A percentile compares a stretch with the other conserved stretches of the same genome.
Evolutionary conservation across 306 rosid genomes (phyloP).

Genomic region (Sechiopsis laciniata): DNA sequence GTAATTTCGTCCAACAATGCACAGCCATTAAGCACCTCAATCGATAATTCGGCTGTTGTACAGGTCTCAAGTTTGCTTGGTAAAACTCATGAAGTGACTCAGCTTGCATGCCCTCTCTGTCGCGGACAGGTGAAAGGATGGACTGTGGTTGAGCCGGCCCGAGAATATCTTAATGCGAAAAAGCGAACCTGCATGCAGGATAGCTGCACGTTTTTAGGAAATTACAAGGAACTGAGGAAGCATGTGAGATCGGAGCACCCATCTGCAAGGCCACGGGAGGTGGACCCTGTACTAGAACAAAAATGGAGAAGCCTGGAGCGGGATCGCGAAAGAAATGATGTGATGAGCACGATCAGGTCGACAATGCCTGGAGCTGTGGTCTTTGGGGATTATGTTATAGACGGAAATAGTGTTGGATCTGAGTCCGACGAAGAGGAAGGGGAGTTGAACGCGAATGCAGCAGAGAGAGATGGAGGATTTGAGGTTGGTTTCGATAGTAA

Average conservation of each 20-base stretch:
- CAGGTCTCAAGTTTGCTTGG: constrained; percentile 37
- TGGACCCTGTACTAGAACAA: constrained; percentile 78
- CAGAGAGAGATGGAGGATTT: constrained; percentile 53
- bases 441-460: constrained; percentile 37
- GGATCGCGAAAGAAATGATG: constrained; percentile 88
- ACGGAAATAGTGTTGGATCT: constrained; percentile 50
- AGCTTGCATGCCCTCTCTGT: constrained; percentile 71
- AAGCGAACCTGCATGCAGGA: constrained; percentile 91
- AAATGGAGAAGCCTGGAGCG: constrained; percentile 96
- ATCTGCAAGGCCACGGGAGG: constrained; percentile 68
- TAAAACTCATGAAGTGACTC: constrained; percentile 44
- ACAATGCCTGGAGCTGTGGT: constrained; percentile 90
- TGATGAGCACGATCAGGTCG: constrained; percentile 85
- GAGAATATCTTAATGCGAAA: constrained; percentile 74
- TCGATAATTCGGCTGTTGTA: constrained; percentile 29
- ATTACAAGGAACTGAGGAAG: constrained; percentile 75
- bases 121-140: constrained; percentile 95
- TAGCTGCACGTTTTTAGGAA: constrained; percentile 67
- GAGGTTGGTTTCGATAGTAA: constrained; percentile 63
- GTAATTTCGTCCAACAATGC: constrained; percentile 37
- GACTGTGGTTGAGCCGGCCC: constrained; percentile 91
- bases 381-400: constrained; percentile 87
- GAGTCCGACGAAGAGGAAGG: constrained; percentile 56
- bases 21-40: constrained; percentile 37
- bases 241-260: constrained; percentile 85